These are phyloP conservation scores for Sonneratia alba DNA, from an alignment of 345 rosid species.

Conservation along the genomic window DNA sequence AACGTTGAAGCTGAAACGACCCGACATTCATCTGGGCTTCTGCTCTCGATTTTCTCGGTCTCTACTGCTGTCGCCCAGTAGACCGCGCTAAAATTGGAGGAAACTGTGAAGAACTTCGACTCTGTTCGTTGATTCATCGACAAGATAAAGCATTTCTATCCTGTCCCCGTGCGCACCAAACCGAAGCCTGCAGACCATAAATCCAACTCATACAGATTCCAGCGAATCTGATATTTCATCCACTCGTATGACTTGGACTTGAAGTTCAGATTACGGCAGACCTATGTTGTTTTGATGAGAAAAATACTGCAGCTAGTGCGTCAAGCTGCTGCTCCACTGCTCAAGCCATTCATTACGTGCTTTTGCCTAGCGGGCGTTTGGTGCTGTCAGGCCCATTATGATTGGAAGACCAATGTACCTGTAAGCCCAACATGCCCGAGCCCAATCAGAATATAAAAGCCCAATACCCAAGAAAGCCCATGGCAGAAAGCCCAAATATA, in stretches of 20 bases:
- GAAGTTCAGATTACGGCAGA: no score
- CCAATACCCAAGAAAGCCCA: background rate
- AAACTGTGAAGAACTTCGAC: background rate
- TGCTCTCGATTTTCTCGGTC: slow-evolving; percentile 1
- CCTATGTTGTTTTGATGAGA: no score
- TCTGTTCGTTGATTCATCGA: background rate
- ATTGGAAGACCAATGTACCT: background rate
- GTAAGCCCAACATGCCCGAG: no score
- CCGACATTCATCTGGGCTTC: background rate
- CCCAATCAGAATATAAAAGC: background rate
- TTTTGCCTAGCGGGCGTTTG: background rate
- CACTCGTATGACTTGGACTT: no score
- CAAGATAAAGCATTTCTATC: no score
- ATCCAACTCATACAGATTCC: no score
- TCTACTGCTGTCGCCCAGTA: background rate
- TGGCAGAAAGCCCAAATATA: background rate
- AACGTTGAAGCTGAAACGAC: background rate
- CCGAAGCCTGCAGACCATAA: no score
- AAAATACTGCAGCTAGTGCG: no score
- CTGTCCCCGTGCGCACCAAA: no score
- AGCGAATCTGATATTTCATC: no score
- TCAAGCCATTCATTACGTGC: background rate
- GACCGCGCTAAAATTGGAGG: background rate
- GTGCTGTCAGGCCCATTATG: background rate
- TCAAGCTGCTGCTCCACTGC: no score